A percentile compares a stretch with the other conserved stretches of the same genome.
These are phyloP conservation scores for Exobasidium rhododendri DNA, from an alignment of 1,284 basidiomycete genomes.

Conservation along the genomic window DNA sequence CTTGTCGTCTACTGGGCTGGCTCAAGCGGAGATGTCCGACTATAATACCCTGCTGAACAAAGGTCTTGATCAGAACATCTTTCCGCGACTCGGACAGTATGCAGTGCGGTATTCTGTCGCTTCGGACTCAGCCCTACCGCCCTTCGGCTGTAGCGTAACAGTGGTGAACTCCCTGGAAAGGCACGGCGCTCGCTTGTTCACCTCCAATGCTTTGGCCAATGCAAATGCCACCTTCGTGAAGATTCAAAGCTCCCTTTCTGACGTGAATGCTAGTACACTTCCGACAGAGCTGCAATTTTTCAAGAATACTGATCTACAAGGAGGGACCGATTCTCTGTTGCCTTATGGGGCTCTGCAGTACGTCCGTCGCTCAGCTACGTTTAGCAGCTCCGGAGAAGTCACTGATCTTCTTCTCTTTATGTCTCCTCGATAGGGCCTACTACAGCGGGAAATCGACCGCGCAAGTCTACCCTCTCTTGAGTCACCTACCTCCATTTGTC, in stretches of 20 bases:
- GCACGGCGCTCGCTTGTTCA: constrained; percentile 23
- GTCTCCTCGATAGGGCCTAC: constrained; percentile 19
- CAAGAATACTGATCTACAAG: constrained; percentile 6
- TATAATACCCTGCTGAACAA: constrained; percentile 15
- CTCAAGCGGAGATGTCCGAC: background rate
- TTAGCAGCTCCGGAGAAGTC: too few species aligned
- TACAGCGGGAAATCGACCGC: constrained; percentile 20
- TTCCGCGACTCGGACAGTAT: constrained; percentile 22
- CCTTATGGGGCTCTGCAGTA: constrained; percentile 27
- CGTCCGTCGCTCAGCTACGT: too few species aligned
- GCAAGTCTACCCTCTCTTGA: constrained; percentile 12
- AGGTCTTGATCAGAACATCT: constrained; percentile 15
- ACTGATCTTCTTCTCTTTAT: too few species aligned
- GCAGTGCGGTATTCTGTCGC: constrained; percentile 19
- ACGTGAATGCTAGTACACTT: constrained; percentile 9
- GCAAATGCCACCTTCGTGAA: constrained; percentile 18
- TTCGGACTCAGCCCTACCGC: background rate
- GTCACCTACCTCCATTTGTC: constrained; percentile 12
- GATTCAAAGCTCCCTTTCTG: constrained; percentile 13
- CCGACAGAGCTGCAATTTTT: constrained; percentile 21
- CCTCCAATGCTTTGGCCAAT: constrained; percentile 14
- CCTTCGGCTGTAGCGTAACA: constrained; percentile 18
- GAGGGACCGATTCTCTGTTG: constrained; percentile 13
- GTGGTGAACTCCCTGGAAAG: constrained; percentile 23
- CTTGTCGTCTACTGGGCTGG: background rate